A percentile compares a stretch with the other conserved stretches of the same genome.
phyloP scores from a whole-genome alignment of 305 asterid species.

The Solanum hybrid region DNA sequence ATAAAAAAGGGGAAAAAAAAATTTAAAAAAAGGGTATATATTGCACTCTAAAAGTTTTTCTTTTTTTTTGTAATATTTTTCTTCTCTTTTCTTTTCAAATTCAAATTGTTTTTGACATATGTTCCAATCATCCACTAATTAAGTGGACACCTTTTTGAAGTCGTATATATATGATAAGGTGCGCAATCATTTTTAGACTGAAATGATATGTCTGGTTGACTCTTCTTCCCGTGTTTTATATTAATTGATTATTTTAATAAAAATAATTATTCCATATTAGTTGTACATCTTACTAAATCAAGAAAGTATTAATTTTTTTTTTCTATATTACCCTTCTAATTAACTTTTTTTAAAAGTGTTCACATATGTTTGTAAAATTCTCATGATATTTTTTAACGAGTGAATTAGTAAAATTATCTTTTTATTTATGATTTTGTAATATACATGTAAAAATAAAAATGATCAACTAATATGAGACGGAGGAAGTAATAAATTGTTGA shows the following conservation, averaged over 20 bases:
- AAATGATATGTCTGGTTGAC: neutral
- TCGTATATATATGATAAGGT: neutral
- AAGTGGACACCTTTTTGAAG: neutral
- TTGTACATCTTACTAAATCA: no score
- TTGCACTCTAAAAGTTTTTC: neutral
- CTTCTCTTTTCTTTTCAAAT: neutral
- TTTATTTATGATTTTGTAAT: no score
- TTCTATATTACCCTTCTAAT: no score
- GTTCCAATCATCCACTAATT: neutral
- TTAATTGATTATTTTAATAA: no score
- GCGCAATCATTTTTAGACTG: neutral
- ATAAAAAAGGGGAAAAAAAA: neutral
- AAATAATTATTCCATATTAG: no score
- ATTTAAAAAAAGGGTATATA: neutral
- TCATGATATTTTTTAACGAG: neutral
- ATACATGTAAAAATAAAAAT: no score
- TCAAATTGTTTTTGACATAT: neutral
- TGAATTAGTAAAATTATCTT: no score
- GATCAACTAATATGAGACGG: no score
- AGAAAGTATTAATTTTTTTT: no score
- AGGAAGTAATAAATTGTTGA: neutral
- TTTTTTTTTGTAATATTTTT: neutral
- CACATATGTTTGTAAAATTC: neutral
- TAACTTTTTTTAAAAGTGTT: no score
- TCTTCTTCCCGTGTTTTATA: neutral